A percentile compares a stretch with the other conserved stretches of the same genome.
Evolutionary conservation across 352 stramenopile genomes (phyloP).

Genomic region (Bremia lactucae): DNA sequence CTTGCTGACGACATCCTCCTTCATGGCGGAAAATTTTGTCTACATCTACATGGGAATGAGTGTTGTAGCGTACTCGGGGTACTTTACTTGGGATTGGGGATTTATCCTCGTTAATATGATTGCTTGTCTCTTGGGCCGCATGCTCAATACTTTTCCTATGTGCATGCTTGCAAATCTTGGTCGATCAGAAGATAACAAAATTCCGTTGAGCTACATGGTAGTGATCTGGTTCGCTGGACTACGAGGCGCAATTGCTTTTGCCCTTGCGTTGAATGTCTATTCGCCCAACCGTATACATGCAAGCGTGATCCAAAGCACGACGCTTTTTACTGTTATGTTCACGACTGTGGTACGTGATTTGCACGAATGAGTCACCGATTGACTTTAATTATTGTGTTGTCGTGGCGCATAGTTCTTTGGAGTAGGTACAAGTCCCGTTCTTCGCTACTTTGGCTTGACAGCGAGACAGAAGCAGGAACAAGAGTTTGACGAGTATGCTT

Average conservation of each 20-base stretch:
- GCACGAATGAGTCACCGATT: neutral
- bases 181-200: slow-evolving; percentile 47
- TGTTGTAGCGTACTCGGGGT: slow-evolving; percentile 64
- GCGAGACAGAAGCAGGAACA: slow-evolving; percentile 26
- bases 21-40: slow-evolving; percentile 83
- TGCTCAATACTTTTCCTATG: slow-evolving; percentile 73
- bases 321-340: slow-evolving; percentile 75
- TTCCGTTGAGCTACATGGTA: slow-evolving; percentile 71
- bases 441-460: slow-evolving; percentile 47
- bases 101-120: slow-evolving; percentile 71
- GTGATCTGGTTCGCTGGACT: slow-evolving; percentile 89
- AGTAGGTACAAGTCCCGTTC: slow-evolving; percentile 57
- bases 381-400: neutral
- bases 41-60: slow-evolving; percentile 84
- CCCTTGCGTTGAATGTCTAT: slow-evolving; percentile 65
- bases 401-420: slow-evolving; percentile 43
- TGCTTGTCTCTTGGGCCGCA: slow-evolving; percentile 49
- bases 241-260: slow-evolving; percentile 88
- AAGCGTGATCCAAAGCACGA: slow-evolving; percentile 67
- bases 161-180: slow-evolving; percentile 63
- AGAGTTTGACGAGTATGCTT: slow-evolving; percentile 41
- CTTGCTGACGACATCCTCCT: slow-evolving; percentile 65
- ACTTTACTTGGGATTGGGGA: slow-evolving; percentile 78
- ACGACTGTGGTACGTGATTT: slow-evolving; percentile 48
- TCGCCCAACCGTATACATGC: slow-evolving; percentile 41